Percentiles rank a stretch among this genome's conserved stretches.
Evolutionary conservation across 225 moss, liverwort and hornwort genomes (phyloP).

Genomic region (Takakia lepidozioides): DNA sequence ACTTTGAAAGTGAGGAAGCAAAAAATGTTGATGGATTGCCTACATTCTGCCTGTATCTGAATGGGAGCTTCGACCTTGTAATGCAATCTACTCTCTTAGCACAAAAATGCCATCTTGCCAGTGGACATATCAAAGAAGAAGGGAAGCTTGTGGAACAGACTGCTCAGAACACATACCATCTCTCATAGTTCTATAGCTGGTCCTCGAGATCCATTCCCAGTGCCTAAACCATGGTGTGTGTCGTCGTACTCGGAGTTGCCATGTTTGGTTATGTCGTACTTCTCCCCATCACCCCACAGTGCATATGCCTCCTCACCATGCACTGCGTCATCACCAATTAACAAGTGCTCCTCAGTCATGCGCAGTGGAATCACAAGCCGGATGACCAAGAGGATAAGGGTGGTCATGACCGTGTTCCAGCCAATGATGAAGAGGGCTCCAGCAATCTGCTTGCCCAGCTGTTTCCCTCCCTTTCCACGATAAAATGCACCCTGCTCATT

Average conservation of each 20-base stretch:
- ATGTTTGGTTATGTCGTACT: conserved; percentile 39
- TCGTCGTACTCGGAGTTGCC: conserved; percentile 19
- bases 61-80: no score
- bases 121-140: no score
- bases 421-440: conserved; percentile 34
- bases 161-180: no score
- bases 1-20: no score
- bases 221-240: conserved; percentile 13
- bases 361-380: conserved; percentile 18
- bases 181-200: conserved; percentile 19
- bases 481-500: conserved; percentile 38
- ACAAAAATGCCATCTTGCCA: no score
- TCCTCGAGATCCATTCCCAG: conserved; percentile 8
- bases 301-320: conserved; percentile 51
- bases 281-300: conserved; percentile 47
- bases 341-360: conserved; percentile 24
- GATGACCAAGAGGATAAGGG: conserved; percentile 25
- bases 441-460: conserved; percentile 32
- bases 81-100: no score
- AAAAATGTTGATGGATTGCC: no score
- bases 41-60: no score
- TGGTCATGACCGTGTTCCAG: conserved; percentile 41
- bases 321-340: conserved; percentile 30
- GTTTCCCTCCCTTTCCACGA: conserved; percentile 21
- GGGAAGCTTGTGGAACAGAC: no score